Conservation (phyloP, 1,284 basidiomycete species). For the Cerioporus squamosus region DNA sequence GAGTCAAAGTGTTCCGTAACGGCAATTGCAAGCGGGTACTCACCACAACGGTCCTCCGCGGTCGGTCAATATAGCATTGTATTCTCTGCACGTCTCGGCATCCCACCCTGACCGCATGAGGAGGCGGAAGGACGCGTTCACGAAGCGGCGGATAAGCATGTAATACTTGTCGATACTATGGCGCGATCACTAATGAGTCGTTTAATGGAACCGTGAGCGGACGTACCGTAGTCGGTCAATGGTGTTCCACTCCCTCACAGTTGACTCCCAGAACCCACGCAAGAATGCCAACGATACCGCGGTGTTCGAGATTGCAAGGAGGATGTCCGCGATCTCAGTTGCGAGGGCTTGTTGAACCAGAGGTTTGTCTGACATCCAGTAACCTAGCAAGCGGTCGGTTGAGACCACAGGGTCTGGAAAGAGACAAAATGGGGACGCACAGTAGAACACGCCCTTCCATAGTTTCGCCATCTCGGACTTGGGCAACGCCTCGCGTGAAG, state of each 20-base stretch:
- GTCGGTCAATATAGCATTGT: constrained; percentile 68
- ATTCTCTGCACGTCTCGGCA: constrained; percentile 52
- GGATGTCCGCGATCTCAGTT: constrained; percentile 80
- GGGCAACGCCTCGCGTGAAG: constrained; percentile 58
- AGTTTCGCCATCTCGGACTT: constrained; percentile 87
- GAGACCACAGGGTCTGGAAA: background rate
- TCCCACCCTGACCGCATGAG: constrained; percentile 79
- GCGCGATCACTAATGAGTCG: background rate
- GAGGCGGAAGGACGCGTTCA: constrained; percentile 85
- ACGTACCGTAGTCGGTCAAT: constrained; percentile 87
- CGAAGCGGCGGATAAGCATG: constrained; percentile 89
- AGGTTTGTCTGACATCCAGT: constrained; percentile 99
- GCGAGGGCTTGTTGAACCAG: constrained; percentile 94
- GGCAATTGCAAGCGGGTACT: constrained; percentile 22
- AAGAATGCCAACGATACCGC: constrained; percentile 77
- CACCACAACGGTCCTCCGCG: constrained; percentile 82
- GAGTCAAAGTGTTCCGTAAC: background rate
- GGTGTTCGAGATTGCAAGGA: constrained; percentile 69
- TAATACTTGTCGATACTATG: constrained; percentile 95
- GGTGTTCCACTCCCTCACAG: constrained; percentile 90
- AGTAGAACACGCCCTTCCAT: constrained; percentile 99
- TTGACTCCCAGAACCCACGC: constrained; percentile 89
- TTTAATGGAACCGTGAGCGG: background rate
- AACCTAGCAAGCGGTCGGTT: constrained; percentile 56
- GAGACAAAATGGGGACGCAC: constrained; percentile 48